A percentile compares a stretch with the other conserved stretches of the same genome.
Evolutionary conservation across 768 basidiomycete genomes (phyloP).

Genomic region (Leccinum uliginosum): DNA sequence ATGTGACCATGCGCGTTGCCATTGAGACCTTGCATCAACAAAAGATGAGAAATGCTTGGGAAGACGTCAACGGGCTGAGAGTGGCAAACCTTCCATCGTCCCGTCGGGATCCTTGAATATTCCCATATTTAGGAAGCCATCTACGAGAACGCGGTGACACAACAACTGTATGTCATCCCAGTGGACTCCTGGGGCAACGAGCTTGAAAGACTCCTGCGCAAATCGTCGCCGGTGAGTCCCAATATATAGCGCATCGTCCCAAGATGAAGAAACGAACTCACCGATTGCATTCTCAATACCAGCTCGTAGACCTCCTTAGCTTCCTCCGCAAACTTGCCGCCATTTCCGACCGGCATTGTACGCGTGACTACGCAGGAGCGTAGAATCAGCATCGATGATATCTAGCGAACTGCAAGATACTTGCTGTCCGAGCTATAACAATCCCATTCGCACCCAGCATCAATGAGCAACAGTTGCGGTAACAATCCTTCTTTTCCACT

Average conservation of each 20-base stretch:
- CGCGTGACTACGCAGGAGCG: slow-evolving; percentile 58
- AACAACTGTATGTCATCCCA: slow-evolving; percentile 87
- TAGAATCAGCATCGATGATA: background rate
- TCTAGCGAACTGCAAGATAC: slow-evolving; percentile 2
- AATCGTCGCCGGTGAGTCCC: background rate
- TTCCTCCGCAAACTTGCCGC: slow-evolving; percentile 81
- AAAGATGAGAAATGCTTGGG: background rate
- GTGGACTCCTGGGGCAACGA: slow-evolving; percentile 72
- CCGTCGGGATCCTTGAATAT: slow-evolving; percentile 74
- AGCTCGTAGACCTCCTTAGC: slow-evolving; percentile 81
- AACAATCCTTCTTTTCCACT: slow-evolving; percentile 31
- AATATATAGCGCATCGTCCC: background rate
- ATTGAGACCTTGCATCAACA: slow-evolving; percentile 4
- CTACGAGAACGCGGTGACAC: slow-evolving; percentile 78
- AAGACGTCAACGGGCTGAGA: background rate
- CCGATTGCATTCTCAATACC: slow-evolving; percentile 88
- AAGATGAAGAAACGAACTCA: slow-evolving; percentile 25
- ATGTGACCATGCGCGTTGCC: slow-evolving; percentile 1
- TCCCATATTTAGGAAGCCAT: slow-evolving; percentile 77
- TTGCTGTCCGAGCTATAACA: slow-evolving; percentile 64
- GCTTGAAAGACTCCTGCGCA: slow-evolving; percentile 63
- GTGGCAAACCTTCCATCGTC: slow-evolving; percentile 6
- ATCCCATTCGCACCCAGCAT: slow-evolving; percentile 90
- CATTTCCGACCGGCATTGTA: slow-evolving; percentile 91
- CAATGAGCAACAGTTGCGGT: slow-evolving; percentile 82